A percentile compares a stretch with the other conserved stretches of the same genome.
Evolutionary conservation across 306 rosid genomes (phyloP).

Genomic region (Carpinus fangiana): DNA sequence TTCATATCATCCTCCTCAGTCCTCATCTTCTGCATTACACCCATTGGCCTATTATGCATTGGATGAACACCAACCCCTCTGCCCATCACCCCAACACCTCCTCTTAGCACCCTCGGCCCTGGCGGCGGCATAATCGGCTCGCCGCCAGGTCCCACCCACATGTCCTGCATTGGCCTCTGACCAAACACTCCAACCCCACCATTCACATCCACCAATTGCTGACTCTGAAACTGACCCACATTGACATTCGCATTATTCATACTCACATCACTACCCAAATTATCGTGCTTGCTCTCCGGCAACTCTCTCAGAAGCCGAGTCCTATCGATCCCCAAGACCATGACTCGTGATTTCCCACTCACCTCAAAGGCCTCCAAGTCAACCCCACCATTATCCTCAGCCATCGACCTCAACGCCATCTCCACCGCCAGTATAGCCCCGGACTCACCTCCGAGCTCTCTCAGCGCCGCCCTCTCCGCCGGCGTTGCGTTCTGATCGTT

Average conservation of each 20-base stretch:
- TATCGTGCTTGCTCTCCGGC: slow-evolving; percentile 66
- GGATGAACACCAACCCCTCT: slow-evolving; percentile 67
- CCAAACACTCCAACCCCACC: slow-evolving; percentile 66
- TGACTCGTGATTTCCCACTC: slow-evolving; percentile 82
- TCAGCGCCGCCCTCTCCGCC: slow-evolving; percentile 67
- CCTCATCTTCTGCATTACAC: slow-evolving; percentile 47
- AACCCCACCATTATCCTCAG: slow-evolving; percentile 74
- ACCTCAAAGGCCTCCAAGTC: slow-evolving; percentile 90
- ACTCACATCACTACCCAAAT: slow-evolving; percentile 49
- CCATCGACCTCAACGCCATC: slow-evolving; percentile 92
- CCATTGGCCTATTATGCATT: slow-evolving; percentile 66
- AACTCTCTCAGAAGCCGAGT: slow-evolving; percentile 77
- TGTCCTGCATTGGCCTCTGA: slow-evolving; percentile 59
- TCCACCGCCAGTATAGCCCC: slow-evolving; percentile 85
- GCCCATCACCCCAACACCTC: slow-evolving; percentile 61
- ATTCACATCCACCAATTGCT: slow-evolving; percentile 46
- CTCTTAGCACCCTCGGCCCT: slow-evolving; percentile 62
- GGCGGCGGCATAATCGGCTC: slow-evolving; percentile 55
- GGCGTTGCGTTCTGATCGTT: slow-evolving; percentile 59
- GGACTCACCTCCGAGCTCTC: slow-evolving; percentile 79
- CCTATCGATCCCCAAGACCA: slow-evolving; percentile 77
- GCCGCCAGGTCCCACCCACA: slow-evolving; percentile 78
- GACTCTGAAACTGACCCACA: slow-evolving; percentile 48
- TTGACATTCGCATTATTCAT: slow-evolving; percentile 7
- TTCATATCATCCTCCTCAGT: slow-evolving; percentile 85